These are phyloP conservation scores for Trifolium subterraneum DNA, from an alignment of 306 rosid genomes.

Conservation along the genomic window DNA sequence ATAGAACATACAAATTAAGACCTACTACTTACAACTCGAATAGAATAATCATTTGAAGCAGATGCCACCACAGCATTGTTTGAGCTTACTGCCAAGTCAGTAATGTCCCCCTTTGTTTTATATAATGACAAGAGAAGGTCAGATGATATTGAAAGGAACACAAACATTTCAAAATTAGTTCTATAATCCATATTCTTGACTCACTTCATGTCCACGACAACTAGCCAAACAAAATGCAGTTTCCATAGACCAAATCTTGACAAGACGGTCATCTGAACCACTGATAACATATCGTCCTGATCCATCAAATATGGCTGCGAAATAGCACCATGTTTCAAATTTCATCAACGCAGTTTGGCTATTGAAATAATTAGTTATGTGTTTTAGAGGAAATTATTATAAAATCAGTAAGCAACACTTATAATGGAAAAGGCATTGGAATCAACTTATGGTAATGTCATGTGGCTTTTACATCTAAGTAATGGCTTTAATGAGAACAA, in stretches of 20 bases:
- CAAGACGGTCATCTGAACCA: slow-evolving; percentile 94
- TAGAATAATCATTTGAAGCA: slow-evolving; percentile 86
- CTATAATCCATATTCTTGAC: slow-evolving; percentile 49
- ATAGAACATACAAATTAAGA: slow-evolving; percentile 17
- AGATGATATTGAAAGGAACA: slow-evolving; percentile 32
- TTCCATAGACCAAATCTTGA: slow-evolving; percentile 97
- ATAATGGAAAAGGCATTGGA: slow-evolving; percentile 16
- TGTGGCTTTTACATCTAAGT: slow-evolving; percentile 28
- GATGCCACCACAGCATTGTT: slow-evolving; percentile 92
- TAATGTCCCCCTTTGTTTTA: slow-evolving; percentile 76
- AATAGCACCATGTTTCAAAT: slow-evolving; percentile 42
- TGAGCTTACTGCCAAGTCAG: slow-evolving; percentile 71
- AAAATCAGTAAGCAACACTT: slow-evolving; percentile 29
- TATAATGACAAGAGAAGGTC: slow-evolving; percentile 36
- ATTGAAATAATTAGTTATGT: slow-evolving; percentile 20
- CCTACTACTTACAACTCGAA: slow-evolving; percentile 82
- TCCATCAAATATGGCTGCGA: slow-evolving; percentile 91
- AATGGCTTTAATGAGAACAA: slow-evolving; percentile 41
- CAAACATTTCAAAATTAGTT: slow-evolving; percentile 29
- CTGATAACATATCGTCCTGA: slow-evolving; percentile 89
- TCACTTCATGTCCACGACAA: slow-evolving; percentile 93
- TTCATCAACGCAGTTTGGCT: slow-evolving; percentile 20
- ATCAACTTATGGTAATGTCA: slow-evolving; percentile 25
- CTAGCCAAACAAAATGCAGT: slow-evolving; percentile 90
- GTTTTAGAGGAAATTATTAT: slow-evolving; percentile 14